These are phyloP conservation scores for Glaciozyma antarctica DNA, from an alignment of 768 basidiomycete genomes.

Conservation along the genomic window DNA sequence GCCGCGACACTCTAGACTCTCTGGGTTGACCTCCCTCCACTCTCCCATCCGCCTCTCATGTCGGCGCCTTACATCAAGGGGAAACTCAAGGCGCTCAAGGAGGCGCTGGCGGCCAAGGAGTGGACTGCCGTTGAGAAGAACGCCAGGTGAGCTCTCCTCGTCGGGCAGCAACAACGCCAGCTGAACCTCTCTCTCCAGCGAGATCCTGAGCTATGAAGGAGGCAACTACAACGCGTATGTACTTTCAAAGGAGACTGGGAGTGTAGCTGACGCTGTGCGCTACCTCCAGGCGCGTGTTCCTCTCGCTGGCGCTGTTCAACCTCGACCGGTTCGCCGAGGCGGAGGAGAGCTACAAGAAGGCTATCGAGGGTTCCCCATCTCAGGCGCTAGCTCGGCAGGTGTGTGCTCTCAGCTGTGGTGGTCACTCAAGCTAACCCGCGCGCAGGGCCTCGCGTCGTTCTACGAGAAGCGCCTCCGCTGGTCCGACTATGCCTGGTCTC, in stretches of 20 bases:
- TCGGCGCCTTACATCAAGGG: slow-evolving; percentile 44
- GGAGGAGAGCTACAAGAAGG: slow-evolving; percentile 77
- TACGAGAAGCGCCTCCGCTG: slow-evolving; percentile 58
- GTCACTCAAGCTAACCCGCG: not conserved
- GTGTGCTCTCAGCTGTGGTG: slow-evolving; percentile 14
- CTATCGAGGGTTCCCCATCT: slow-evolving; percentile 57
- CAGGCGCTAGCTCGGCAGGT: slow-evolving; percentile 82
- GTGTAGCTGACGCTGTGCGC: not conserved
- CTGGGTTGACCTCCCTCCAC: too few relatives aligned
- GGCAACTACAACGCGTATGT: slow-evolving; percentile 81
- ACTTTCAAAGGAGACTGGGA: not conserved
- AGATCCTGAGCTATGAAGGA: slow-evolving; percentile 48
- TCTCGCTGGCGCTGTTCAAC: slow-evolving; percentile 69
- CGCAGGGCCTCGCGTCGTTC: slow-evolving; percentile 60
- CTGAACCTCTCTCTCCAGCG: slow-evolving; percentile 6
- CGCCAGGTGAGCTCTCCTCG: slow-evolving; percentile 39
- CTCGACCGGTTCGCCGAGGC: slow-evolving; percentile 60
- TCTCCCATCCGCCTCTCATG: not conserved
- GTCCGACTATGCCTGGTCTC: slow-evolving; percentile 50
- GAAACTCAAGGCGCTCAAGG: slow-evolving; percentile 70
- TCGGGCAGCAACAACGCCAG: slow-evolving; percentile 46
- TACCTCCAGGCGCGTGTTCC: slow-evolving; percentile 63
- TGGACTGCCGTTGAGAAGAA: slow-evolving; percentile 58
- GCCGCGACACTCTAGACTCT: too few relatives aligned
- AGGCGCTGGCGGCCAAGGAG: slow-evolving; percentile 65